Evolutionary conservation across 805 yeast genomes (phyloP).

Genomic region (Metschnikowia orientalis): DNA sequence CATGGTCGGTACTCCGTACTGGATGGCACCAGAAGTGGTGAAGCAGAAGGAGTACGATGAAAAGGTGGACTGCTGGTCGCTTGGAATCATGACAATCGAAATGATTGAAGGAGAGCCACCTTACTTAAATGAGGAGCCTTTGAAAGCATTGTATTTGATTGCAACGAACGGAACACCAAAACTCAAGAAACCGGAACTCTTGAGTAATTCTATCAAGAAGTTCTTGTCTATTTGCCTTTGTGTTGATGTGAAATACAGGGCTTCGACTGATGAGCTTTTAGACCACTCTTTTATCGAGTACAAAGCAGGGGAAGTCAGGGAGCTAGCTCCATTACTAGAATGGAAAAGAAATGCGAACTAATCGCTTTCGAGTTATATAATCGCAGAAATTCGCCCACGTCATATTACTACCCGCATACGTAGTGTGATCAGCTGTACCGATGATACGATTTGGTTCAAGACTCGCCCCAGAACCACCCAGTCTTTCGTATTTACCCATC

Average conservation of each 20-base stretch:
- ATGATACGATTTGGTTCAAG: no score
- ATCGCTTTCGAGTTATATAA: no score
- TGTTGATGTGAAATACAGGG: conserved; percentile 90
- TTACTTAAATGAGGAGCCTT: conserved; percentile 72
- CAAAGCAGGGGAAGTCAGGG: conserved; percentile 57
- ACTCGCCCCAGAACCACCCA: no score
- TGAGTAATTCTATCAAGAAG: conserved; percentile 74
- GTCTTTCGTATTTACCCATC: no score
- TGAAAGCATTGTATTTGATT: conserved; percentile 69
- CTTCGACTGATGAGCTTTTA: conserved; percentile 81
- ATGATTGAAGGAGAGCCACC: conserved; percentile 89
- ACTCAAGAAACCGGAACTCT: conserved; percentile 59
- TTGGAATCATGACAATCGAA: conserved; percentile 82
- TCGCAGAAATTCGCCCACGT: no score
- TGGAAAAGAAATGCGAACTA: conserved; percentile 36
- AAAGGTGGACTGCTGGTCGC: conserved; percentile 78
- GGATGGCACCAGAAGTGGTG: conserved; percentile 91
- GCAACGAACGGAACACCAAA: conserved; percentile 82
- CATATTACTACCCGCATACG: no score
- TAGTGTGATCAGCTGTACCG: no score
- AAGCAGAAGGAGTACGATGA: conserved; percentile 76
- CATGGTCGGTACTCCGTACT: conserved; percentile 85
- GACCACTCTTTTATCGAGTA: conserved; percentile 65
- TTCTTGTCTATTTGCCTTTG: conserved; percentile 88
- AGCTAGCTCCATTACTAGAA: conserved; percentile 55